Evolutionary conservation across 352 stramenopile genomes (phyloP), one percentile per base, ranked within the genome.

Genomic region (Peronospora belbahrii): DNA sequence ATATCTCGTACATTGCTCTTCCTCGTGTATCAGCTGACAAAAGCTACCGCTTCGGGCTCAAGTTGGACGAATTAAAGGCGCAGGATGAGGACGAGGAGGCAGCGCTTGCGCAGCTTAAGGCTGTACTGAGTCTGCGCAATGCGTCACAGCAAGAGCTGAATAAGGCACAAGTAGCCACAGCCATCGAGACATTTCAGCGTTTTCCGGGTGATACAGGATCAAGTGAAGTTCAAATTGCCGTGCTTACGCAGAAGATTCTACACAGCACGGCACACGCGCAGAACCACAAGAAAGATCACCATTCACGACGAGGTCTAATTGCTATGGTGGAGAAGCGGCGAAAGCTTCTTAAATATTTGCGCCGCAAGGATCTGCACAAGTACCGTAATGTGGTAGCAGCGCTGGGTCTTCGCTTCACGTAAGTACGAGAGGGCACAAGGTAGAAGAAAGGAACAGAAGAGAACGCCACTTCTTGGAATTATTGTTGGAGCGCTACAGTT

Each of bases 331-430:
- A 87, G 62, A 85, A 87, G 62, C 74, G 81, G 55, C 78, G 78
- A 59, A 93, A 90, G 62, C 59, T 93, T 38, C 70, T 93, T 47
- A 84, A 88, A 64, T 93, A 89, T 59, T 51, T 93, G 62, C 78
- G 78, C 27, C 71, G 79, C 25, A 71, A 90, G 65, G 78, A 93
- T 51, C 51, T 93, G 52, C 56, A 70, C 45, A 88, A 90, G 64
- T 93, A 62, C 62, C 74, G 78, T 37, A 76, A 70, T 11, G 79
- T 93, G 41, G 81, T 93, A 43, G 67, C 74, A 6, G 74, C 81
- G 18, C 62, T 93, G 17, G 77, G 77, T 2, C 67, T 93, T 15
- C 81, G 81, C 28, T 89, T 92, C 55, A 82, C 70, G 8, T 91
- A 83, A 46, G 15, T 4, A 38, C 20, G 2, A 37, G 6, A 31